A percentile compares a stretch with the other conserved stretches of the same genome.
These are phyloP conservation scores for Plasmodium vivax DNA, from an alignment of 169 alveolate genomes.

Conservation along the genomic window DNA sequence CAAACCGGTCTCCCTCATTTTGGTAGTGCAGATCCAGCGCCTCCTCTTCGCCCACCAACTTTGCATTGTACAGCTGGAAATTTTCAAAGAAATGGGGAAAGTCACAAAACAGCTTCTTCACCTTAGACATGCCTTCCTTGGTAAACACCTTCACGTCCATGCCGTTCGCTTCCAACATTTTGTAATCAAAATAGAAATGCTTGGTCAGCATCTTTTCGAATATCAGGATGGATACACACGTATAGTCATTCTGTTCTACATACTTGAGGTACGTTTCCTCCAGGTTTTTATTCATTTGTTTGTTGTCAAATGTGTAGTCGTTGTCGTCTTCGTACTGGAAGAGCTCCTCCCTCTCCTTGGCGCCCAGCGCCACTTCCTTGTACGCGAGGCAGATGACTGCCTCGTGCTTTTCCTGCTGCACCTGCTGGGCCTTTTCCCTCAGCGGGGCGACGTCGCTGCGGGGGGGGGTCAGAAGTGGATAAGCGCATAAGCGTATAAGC, in stretches of 20 bases:
- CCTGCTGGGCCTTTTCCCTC: neutral
- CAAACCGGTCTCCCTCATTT: neutral
- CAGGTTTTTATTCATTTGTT: neutral
- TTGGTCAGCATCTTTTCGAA: slow-evolving; percentile 37
- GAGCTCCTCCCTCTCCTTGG: slow-evolving; percentile 8
- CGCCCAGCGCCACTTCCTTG: slow-evolving; percentile 19
- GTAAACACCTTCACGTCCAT: slow-evolving; percentile 41
- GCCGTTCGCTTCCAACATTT: slow-evolving; percentile 39
- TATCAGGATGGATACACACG: slow-evolving; percentile 30
- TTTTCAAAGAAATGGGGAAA: slow-evolving; percentile 10
- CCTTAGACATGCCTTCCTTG: neutral
- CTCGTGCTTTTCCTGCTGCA: neutral
- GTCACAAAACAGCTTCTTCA: slow-evolving; percentile 7
- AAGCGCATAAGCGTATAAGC: too few species aligned
- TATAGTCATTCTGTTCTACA: slow-evolving; percentile 25
- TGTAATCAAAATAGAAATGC: slow-evolving; percentile 49
- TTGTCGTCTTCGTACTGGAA: neutral
- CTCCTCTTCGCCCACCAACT: neutral
- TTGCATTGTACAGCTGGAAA: slow-evolving; percentile 30
- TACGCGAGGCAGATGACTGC: slow-evolving; percentile 39
- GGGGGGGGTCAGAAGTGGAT: neutral
- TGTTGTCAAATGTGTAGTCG: neutral
- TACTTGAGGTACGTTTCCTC: slow-evolving; percentile 5
- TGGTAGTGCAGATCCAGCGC: neutral
- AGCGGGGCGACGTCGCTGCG: slow-evolving; percentile 33